Percentiles rank a stretch among this genome's conserved stretches.
phyloP scores from a whole-genome alignment of 257 asterid genomes.

The Hygrophila difformis region DNA sequence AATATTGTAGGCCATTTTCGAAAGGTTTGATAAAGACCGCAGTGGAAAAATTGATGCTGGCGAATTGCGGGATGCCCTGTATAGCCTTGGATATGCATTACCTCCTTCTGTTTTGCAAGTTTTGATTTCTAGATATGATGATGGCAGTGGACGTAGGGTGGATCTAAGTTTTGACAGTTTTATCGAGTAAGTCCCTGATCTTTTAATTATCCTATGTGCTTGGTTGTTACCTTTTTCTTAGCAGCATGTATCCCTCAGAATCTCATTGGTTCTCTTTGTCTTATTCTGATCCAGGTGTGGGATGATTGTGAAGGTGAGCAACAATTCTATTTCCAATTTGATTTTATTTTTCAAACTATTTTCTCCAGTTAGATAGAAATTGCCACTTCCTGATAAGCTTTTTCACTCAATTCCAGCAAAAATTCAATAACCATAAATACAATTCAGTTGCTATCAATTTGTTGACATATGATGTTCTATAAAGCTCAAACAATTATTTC shows the following conservation, averaged over 20 bases:
- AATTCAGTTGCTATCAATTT: no score
- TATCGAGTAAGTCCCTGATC: conserved; percentile 56
- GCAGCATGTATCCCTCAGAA: conserved; percentile 7
- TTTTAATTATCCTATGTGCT: background rate
- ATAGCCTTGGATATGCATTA: conserved; percentile 65
- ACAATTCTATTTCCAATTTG: background rate
- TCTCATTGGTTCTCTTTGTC: background rate
- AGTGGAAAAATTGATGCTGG: conserved; percentile 71
- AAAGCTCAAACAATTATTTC: no score
- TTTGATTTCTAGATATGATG: conserved; percentile 65
- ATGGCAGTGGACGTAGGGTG: conserved; percentile 46
- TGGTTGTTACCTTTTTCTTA: background rate
- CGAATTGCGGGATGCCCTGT: conserved; percentile 73
- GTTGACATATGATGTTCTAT: no score
- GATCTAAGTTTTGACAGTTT: conserved; percentile 73
- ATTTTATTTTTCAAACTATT: no score
- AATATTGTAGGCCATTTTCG: conserved; percentile 50
- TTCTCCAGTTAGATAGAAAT: no score
- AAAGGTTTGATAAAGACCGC: conserved; percentile 69
- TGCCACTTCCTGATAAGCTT: no score
- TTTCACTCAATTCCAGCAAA: no score
- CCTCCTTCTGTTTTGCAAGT: conserved; percentile 74
- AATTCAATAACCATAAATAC: no score
- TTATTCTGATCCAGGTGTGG: conserved; percentile 54
- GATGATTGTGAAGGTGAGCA: conserved; percentile 77